A percentile compares a stretch with the other conserved stretches of the same genome.
Conservation (phyloP, 352 stramenopile species). For the Elongisporangium anandrum region DNA sequence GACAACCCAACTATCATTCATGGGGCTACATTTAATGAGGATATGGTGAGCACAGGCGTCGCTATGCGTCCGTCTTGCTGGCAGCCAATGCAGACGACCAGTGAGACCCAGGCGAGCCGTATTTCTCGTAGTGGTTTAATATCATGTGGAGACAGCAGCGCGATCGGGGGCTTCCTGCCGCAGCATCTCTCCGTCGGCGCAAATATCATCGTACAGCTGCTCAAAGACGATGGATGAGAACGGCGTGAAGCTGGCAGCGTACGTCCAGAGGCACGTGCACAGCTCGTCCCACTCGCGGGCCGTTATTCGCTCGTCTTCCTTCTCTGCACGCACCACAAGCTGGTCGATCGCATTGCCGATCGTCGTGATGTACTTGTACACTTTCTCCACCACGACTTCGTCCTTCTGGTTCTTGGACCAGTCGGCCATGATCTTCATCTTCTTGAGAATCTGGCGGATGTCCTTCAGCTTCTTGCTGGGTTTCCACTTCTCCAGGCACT, state of each 20-base stretch:
- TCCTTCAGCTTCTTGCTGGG: slow-evolving; percentile 69
- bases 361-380: slow-evolving; percentile 82
- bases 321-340: slow-evolving; percentile 51
- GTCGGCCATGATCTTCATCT: slow-evolving; percentile 81
- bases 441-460: slow-evolving; percentile 80
- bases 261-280: slow-evolving; percentile 74
- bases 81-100: too few species aligned
- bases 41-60: too few species aligned
- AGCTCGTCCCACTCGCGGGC: slow-evolving; percentile 64
- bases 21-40: background rate
- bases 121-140: too few species aligned
- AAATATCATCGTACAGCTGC: slow-evolving; percentile 85
- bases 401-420: slow-evolving; percentile 83
- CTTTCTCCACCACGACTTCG: slow-evolving; percentile 82
- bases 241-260: slow-evolving; percentile 69
- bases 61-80: too few species aligned
- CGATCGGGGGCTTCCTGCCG: slow-evolving; percentile 11
- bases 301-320: slow-evolving; percentile 8
- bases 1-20: background rate
- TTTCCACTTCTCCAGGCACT: slow-evolving; percentile 76
- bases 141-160: slow-evolving; percentile 13
- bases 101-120: too few species aligned
- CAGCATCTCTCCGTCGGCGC: slow-evolving; percentile 54
- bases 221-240: slow-evolving; percentile 77
- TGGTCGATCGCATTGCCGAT: slow-evolving; percentile 79